Base-by-base conservation (phyloP, 2,329 filamentous ascomycete species). In the Neonectria faginata region DNA sequence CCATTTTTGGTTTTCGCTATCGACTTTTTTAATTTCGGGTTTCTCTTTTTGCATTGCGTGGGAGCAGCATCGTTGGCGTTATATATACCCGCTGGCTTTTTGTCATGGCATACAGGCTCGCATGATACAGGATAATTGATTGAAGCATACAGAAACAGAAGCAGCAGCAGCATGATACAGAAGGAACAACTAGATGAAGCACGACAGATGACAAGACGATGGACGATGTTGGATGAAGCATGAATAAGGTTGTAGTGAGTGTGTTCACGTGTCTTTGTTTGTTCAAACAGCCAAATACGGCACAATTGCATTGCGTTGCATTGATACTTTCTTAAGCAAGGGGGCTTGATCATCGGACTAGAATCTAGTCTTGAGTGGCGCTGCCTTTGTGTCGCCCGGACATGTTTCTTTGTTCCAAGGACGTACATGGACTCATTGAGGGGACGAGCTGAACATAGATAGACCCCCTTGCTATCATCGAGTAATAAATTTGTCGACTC, bases 1-100 rank as follows among this genome's bases (percentile, higher is more conserved):
- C 25, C 25, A n/a, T 11, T 18, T 53, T 42, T n/a, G 25, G 53
- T 29, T 57, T 64, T 57, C 56, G 65, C 45, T 59, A 57, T 60
- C 51, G 25, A 45, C 31, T 48, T 51, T 51, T 44, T 54, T 41
- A 47, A 52, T 59, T 60, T 59, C 14, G 36, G 36, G 1, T 36
- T 36, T 36, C 31, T 65, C 56, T 60, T 60, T 63, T 61, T 55
- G 57, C 67, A 74, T 71, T 67, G 65, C 68, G 67, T 18, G 64
- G 69, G 69, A 67, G 69, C 61, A 71, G 72, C 76, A 78, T 78
- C 67, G 67, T 73, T 71, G 76, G 76, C 75, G 76, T 78, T 78
- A 63, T 76, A 63, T 76, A 78, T 78, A 78, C 75, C 75, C 76
- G 72, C 67, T 75, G 70, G 63, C 60, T 70, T 72, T 68, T 73